Conservation (phyloP, 345 rosid genomes). For the Erucastrum elatum region DNA sequence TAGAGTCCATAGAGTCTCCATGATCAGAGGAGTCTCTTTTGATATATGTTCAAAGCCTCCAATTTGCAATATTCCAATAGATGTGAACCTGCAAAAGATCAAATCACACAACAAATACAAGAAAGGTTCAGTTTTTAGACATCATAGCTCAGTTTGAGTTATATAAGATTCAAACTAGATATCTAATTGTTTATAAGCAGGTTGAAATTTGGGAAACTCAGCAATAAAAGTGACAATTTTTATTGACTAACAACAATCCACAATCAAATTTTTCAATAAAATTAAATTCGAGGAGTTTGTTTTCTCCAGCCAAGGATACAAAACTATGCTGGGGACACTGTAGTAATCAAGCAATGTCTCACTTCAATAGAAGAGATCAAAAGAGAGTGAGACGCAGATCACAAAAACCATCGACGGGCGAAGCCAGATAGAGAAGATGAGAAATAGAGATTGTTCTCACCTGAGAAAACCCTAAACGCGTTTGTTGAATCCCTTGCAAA, state of each 20-base stretch:
- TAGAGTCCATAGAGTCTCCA: conserved; percentile 92
- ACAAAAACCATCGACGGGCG: no score
- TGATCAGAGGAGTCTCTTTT: not conserved
- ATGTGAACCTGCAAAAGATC: no score
- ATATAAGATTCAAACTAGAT: not conserved
- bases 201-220: not conserved
- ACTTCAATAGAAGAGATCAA: no score
- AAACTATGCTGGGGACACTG: not conserved
- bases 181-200: not conserved
- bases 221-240: not conserved
- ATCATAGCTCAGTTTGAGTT: conserved; percentile 27
- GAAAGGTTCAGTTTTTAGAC: conserved; percentile 25
- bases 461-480: conserved; percentile 16
- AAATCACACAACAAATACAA: conserved; percentile 34
- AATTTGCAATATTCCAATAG: no score
- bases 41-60: no score
- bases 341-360: not conserved
- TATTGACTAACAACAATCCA: no score
- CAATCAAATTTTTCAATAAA: no score
- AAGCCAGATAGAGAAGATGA: not conserved
- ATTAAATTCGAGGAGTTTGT: not conserved
- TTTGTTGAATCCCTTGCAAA: not conserved
- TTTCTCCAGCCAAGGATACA: not conserved
- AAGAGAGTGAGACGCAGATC: not conserved
- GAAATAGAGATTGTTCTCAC: conserved; percentile 13